phyloP scores from a whole-genome alignment of 2,329 filamentous ascomycete species.

The Cladosporium austrohemisphaericum region DNA sequence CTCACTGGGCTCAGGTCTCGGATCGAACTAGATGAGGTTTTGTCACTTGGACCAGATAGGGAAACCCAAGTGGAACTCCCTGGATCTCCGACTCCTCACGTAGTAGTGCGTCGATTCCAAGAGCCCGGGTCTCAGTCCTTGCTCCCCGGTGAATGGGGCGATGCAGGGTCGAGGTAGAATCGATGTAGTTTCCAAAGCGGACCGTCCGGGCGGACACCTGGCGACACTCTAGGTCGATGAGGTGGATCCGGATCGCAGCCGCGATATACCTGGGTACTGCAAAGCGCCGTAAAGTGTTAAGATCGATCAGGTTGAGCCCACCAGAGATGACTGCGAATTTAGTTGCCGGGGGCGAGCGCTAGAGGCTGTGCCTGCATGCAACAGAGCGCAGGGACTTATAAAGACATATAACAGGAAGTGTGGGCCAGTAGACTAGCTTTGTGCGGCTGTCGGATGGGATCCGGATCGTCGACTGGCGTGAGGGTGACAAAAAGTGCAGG shows the following conservation, averaged over 20 bases:
- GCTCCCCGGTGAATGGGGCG: constrained; percentile 13
- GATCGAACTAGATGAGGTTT: constrained; percentile 11
- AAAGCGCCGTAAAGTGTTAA: background rate
- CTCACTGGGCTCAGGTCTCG: constrained; percentile 13
- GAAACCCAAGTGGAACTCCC: constrained; percentile 13
- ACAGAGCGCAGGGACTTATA: constrained; percentile 10
- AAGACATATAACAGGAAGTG: constrained; percentile 2
- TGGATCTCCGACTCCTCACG: constrained; percentile 11
- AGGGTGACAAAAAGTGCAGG: background rate
- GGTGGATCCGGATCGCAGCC: constrained; percentile 13
- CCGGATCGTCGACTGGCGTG: constrained; percentile 13
- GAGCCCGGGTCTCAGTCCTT: constrained; percentile 12
- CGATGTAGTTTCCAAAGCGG: constrained; percentile 6
- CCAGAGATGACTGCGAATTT: constrained; percentile 11
- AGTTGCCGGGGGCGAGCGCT: constrained; percentile 8
- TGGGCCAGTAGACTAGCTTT: background rate
- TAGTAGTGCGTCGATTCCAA: constrained; percentile 4
- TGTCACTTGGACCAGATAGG: background rate
- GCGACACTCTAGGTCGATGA: constrained; percentile 1
- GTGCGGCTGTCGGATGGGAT: constrained; percentile 8
- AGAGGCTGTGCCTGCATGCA: constrained; percentile 13
- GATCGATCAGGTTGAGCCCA: constrained; percentile 14
- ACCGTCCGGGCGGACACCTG: constrained; percentile 11
- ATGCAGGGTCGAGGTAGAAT: constrained; percentile 12
- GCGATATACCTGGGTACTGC: constrained; percentile 9